phyloP scores from a whole-genome alignment of 495 filamentous ascomycete genomes.

The Cercophora sp. region DNA sequence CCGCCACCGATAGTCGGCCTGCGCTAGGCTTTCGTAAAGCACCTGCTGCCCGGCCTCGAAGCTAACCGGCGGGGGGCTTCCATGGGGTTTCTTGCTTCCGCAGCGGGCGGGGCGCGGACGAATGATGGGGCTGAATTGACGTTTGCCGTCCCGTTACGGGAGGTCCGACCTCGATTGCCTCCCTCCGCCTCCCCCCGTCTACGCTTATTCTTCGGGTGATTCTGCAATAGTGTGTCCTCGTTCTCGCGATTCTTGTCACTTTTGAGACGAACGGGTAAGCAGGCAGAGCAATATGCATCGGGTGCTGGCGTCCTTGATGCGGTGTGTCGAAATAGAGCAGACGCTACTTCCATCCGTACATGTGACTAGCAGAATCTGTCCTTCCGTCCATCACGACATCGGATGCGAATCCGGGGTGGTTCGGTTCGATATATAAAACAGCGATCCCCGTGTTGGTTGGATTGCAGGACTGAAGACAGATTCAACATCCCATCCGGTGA shows the following conservation, averaged over 20 bases:
- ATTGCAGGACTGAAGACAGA: not conserved
- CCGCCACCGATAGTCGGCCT: not conserved
- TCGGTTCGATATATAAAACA: not conserved
- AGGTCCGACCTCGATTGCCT: not conserved
- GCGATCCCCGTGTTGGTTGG: not conserved
- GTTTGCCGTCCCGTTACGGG: not conserved
- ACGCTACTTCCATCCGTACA: not conserved
- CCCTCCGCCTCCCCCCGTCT: not conserved
- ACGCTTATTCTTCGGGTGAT: constrained; percentile 5
- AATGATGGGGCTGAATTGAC: too few species aligned
- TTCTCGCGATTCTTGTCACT: not conserved
- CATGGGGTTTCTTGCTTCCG: too few species aligned
- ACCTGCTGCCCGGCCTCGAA: too few species aligned
- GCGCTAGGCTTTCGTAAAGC: too few species aligned
- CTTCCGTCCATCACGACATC: not conserved
- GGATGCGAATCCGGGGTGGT: not conserved
- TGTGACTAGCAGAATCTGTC: constrained; percentile 2
- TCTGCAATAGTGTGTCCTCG: too few species aligned
- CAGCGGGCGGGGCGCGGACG: too few species aligned
- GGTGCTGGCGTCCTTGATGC: not conserved
- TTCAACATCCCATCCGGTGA: not conserved
- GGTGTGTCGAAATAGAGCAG: not conserved
- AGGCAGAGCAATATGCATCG: not conserved
- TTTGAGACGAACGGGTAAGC: not conserved
- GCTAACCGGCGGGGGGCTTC: too few species aligned